Evolutionary conservation across 2,329 filamentous ascomycete species (phyloP).

Genomic region (Cephalotrichum gorgonifer): DNA sequence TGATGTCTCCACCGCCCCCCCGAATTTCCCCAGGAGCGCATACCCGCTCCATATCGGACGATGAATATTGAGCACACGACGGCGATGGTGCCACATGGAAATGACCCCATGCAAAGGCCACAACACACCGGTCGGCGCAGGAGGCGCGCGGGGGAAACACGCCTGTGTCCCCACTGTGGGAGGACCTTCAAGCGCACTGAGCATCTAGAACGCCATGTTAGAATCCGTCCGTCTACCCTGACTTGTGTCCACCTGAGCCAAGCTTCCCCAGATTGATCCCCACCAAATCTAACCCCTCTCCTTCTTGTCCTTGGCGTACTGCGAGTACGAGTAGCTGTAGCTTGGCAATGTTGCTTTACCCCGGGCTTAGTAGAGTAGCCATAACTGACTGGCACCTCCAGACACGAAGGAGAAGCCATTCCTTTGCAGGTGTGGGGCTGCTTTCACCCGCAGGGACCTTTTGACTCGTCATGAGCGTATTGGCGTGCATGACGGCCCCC

Average conservation of each 20-base stretch:
- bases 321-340: too few relatives aligned
- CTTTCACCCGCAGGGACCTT: slow-evolving; percentile 32
- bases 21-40: not conserved
- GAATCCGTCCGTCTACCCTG: slow-evolving; percentile 27
- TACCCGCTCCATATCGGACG: not conserved
- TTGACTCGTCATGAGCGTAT: slow-evolving; percentile 33
- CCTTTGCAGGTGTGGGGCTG: slow-evolving; percentile 30
- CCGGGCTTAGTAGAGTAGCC: not conserved
- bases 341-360: not conserved
- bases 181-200: slow-evolving; percentile 34
- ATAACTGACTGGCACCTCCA: slow-evolving; percentile 10
- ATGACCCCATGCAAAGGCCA: slow-evolving; percentile 2
- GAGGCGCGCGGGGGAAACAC: slow-evolving; percentile 10
- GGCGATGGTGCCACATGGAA: not conserved
- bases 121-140: slow-evolving; percentile 2
- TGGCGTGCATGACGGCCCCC: slow-evolving; percentile 19
- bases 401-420: slow-evolving; percentile 39
- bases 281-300: not conserved
- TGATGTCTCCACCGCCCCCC: not conserved
- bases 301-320: too few relatives aligned
- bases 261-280: not conserved
- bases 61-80: not conserved
- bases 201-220: slow-evolving; percentile 33
- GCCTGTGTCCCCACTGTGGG: slow-evolving; percentile 28
- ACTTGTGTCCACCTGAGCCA: not conserved